phyloP scores from a whole-genome alignment of 768 basidiomycete genomes.

The Psilocybe azurescens region DNA sequence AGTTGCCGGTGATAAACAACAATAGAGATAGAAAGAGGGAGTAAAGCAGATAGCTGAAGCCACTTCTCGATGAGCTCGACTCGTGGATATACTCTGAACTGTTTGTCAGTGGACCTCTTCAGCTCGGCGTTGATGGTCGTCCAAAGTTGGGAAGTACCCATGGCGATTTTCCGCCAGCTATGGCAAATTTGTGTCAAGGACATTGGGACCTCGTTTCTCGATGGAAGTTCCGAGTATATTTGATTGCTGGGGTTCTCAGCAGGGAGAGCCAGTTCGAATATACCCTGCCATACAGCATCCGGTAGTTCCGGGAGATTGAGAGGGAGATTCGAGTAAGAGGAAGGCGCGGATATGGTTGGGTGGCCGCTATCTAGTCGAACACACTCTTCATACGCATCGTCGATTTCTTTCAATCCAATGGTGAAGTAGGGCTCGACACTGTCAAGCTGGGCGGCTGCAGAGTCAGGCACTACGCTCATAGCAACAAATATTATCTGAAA shows the following conservation, averaged over 20 bases:
- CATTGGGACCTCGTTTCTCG: not conserved
- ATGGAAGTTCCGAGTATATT: not conserved
- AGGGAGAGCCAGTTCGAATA: not conserved
- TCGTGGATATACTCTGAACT: not conserved
- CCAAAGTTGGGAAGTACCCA: not conserved
- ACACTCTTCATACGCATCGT: not conserved
- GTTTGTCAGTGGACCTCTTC: not conserved
- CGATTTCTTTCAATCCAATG: not conserved
- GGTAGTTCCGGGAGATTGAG: not conserved
- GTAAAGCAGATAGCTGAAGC: not conserved
- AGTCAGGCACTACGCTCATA: not conserved
- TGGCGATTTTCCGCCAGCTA: not conserved
- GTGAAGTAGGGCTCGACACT: not conserved
- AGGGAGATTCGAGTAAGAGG: too few species aligned
- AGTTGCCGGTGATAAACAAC: not conserved
- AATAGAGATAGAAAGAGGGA: not conserved
- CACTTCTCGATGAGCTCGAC: not conserved
- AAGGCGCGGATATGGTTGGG: too few species aligned
- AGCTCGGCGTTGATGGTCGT: not conserved
- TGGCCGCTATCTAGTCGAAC: not conserved
- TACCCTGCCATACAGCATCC: not conserved
- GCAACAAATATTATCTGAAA: not conserved
- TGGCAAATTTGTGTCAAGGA: not conserved
- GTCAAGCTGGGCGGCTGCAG: not conserved
- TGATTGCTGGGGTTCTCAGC: not conserved